Evolutionary conservation across 305 asterid species (phyloP), one percentile per base, ranked within the genome.

Genomic region (Fraxinus velutina): DNA sequence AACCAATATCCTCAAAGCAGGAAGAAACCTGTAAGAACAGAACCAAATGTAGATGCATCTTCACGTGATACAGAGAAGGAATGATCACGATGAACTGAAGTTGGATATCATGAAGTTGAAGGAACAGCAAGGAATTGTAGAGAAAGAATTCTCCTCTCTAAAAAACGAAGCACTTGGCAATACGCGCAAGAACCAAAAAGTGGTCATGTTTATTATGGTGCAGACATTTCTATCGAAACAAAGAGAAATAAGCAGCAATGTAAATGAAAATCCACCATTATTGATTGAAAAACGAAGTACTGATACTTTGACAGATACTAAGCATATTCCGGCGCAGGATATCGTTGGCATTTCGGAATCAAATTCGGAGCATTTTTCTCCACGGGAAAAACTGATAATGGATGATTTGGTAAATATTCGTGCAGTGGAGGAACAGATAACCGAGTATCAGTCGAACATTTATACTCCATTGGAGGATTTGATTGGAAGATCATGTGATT

Each of bases 401-500:
- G 86, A 73, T 10, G 91, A 81, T 30, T 4, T 74, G 9, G 30
- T 0, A 13, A 71, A 9, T 73, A 52, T 44, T 27, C 22, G 37
- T 15, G 19, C 50, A 39, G 21, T 55, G 0, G 84, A 24, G 76
- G 77, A 57, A 17, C 87, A 80, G 33, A 80, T n/a, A 19, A 52
- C 13, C 0, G 73, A 37, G 52, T 33, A 75, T 77, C 81, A 83
- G 34, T 29, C 88, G 17, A 34, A 60, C 6, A 32, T 75, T 19
- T 81, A 30, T 30, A 79, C 85, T 17, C 77, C 85, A 0, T 57
- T 84, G 87, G 90, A 87, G 76, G 89, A 89, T 30, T 80, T 90
- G 88, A 74, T 83, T 21, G 87, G 70, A 72, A 83, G 81, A 50
- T 83, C 88, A 0, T 68, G 73, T 7, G 88, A 88, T 79, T 87